Conservation (phyloP, 129 eudicot genomes). For the Pittosporum tobira region DNA sequence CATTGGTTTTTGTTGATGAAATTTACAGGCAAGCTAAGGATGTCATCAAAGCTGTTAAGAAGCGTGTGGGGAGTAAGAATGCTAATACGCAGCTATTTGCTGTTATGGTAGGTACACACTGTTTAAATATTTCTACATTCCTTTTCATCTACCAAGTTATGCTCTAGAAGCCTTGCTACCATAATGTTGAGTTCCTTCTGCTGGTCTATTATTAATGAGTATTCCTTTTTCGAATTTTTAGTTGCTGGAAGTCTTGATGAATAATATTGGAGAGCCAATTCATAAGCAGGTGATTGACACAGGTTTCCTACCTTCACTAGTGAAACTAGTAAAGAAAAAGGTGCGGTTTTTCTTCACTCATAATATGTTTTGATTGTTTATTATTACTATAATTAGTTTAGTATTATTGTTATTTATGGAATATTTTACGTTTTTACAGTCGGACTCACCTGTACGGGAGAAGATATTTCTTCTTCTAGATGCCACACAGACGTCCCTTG, state of each 20-base stretch:
- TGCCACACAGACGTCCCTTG: slow-evolving; percentile 98
- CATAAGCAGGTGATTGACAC: slow-evolving; percentile 87
- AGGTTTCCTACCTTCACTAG: slow-evolving; percentile 69
- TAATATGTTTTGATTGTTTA: not conserved
- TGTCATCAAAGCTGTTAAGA: slow-evolving; percentile 79
- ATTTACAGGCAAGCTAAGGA: slow-evolving; percentile 78
- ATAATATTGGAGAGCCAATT: slow-evolving; percentile 88
- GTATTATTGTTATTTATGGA: not conserved
- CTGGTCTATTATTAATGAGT: slow-evolving; percentile 8
- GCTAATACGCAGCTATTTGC: slow-evolving; percentile 67
- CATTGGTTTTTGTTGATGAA: not conserved
- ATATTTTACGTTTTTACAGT: slow-evolving; percentile 26
- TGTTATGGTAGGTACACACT: slow-evolving; percentile 47
- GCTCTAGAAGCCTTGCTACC: not conserved
- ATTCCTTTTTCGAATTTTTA: slow-evolving; percentile 15
- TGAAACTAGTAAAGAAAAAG: slow-evolving; percentile 93
- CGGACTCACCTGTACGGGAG: slow-evolving; percentile 84
- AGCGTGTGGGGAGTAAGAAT: slow-evolving; percentile 74
- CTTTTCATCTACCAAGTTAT: not conserved
- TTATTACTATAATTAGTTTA: not conserved
- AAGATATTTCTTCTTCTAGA: slow-evolving; percentile 92
- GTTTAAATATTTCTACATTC: not conserved
- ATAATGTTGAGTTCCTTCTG: slow-evolving; percentile 5
- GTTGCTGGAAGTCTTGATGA: slow-evolving; percentile 93
- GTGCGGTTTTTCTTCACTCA: slow-evolving; percentile 20